Base-by-base conservation (phyloP, 257 asterid species). In the Scutellaria baicalensis region DNA sequence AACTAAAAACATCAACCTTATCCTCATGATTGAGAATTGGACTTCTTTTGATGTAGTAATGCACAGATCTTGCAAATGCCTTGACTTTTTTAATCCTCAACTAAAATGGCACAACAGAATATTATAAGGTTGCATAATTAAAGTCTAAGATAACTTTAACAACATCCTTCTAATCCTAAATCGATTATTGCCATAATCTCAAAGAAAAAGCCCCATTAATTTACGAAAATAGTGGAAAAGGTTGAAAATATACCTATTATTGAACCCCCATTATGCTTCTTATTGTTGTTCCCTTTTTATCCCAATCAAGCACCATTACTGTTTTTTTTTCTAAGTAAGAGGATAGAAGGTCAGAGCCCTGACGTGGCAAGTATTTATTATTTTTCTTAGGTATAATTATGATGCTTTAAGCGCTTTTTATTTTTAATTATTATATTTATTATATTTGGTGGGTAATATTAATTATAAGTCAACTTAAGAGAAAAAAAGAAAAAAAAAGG, bases 21-120 rank as follows among this genome's bases (percentile, higher is more conserved):
- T 44, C 50, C 6, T 44, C 50, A 44, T 3, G 3, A 5, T 17
- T 44, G 50, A 44, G 16, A 44, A 18, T 18, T 9, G 36, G 4
- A 27, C 33, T 27, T 27, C 33, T 27, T 23, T 27, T 27, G 33
- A 27, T 27, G 3, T 27, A 27, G 33, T 27, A 27, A 27, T 27
- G 33, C 4, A 27, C 33, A 27, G 4, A 27, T 38, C n/a, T n/a
- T n/a, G 61, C 64, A 65, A 56, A 56, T 69, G 68, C 75, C 76
- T 36, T 20, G 21, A 27, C 33, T 9, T 59, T 76, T 59, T 12
- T 72, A 27, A 61, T 68, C 71, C 69, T 68, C 44, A 64, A 73
- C 66, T 55, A 70, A 77, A 73, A 78, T 64, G 72, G 82, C 77
- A 80, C 72, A 51, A 59, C 18, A 33, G 61, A 57, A 77, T 76